Conservation (phyloP, 2,329 filamentous ascomycete species). For the Fusarium ambrosium region DNA sequence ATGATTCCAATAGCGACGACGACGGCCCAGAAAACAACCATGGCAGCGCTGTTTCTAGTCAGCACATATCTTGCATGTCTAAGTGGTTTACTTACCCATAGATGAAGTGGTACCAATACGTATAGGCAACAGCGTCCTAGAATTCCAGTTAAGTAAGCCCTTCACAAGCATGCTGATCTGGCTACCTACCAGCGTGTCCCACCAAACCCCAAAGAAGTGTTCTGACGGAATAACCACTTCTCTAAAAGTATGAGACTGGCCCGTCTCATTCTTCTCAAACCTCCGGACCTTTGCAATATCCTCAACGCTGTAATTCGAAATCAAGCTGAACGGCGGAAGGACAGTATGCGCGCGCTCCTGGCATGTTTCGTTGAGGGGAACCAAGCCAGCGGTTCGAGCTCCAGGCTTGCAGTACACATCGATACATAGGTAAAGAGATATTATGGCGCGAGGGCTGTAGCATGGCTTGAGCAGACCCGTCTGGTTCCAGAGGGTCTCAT, state of each 20-base stretch:
- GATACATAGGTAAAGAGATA: constrained; percentile 56
- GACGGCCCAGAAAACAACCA: constrained; percentile 57
- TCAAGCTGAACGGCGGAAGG: constrained; percentile 53
- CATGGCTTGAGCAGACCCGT: constrained; percentile 45
- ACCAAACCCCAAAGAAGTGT: constrained; percentile 52
- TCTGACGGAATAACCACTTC: constrained; percentile 54
- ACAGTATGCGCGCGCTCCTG: constrained; percentile 30
- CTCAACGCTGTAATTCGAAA: constrained; percentile 53
- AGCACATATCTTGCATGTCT: not conserved
- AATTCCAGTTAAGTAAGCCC: constrained; percentile 10
- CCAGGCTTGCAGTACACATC: constrained; percentile 51
- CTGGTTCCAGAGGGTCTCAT: constrained; percentile 44
- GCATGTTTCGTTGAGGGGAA: constrained; percentile 54
- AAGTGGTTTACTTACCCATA: constrained; percentile 52
- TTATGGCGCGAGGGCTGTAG: constrained; percentile 45
- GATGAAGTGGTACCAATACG: constrained; percentile 50
- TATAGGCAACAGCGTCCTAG: constrained; percentile 54
- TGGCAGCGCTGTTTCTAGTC: constrained; percentile 44
- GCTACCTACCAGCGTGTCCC: constrained; percentile 54
- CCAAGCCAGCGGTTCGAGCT: constrained; percentile 43
- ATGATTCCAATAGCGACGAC: constrained; percentile 55
- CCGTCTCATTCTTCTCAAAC: constrained; percentile 47
- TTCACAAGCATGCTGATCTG: not conserved
- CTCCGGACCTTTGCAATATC: constrained; percentile 50
- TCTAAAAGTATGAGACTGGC: constrained; percentile 19